A percentile compares a stretch with the other conserved stretches of the same genome.
Conservation (phyloP, 306 rosid genomes). For the Alnus glutinosa region DNA sequence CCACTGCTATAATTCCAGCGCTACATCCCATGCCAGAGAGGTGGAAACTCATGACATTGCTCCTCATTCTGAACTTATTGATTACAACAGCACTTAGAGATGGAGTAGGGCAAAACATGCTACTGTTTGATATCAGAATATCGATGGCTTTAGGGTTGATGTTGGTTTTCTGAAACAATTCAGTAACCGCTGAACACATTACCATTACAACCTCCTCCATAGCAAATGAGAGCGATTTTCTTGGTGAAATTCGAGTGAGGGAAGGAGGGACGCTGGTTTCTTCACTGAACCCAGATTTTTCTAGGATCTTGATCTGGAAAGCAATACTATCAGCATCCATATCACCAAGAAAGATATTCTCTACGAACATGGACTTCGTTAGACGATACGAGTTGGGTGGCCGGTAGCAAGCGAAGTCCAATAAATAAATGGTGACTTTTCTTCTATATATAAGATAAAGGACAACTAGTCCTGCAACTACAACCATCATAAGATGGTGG, state of each 20-base stretch:
- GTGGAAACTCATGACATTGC: constrained; percentile 51
- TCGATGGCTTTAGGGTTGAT: constrained; percentile 55
- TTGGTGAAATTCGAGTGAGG: constrained; percentile 40
- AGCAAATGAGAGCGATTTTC: constrained; percentile 35
- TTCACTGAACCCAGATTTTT: constrained; percentile 62
- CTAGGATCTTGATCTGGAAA: constrained; percentile 53
- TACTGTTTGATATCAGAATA: constrained; percentile 45
- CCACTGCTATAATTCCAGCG: constrained; percentile 53
- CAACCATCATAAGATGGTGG: constrained; percentile 17
- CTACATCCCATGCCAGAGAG: constrained; percentile 78
- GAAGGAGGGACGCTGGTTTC: constrained; percentile 45
- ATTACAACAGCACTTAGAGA: constrained; percentile 51
- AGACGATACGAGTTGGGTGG: constrained; percentile 44
- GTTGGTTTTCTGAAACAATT: constrained; percentile 36
- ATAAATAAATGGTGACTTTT: constrained; percentile 38
- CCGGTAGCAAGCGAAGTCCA: constrained; percentile 41
- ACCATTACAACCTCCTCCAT: constrained; percentile 49
- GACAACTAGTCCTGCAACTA: constrained; percentile 22
- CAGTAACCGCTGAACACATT: constrained; percentile 36
- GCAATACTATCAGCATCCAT: constrained; percentile 43
- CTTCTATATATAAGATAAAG: constrained; percentile 38
- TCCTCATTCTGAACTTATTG: constrained; percentile 56
- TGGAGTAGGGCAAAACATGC: constrained; percentile 59
- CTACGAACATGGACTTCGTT: constrained; percentile 46
- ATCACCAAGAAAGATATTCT: constrained; percentile 27